Conservation (phyloP, 2,329 filamentous ascomycete species). For the Venturia oleaginea region DNA sequence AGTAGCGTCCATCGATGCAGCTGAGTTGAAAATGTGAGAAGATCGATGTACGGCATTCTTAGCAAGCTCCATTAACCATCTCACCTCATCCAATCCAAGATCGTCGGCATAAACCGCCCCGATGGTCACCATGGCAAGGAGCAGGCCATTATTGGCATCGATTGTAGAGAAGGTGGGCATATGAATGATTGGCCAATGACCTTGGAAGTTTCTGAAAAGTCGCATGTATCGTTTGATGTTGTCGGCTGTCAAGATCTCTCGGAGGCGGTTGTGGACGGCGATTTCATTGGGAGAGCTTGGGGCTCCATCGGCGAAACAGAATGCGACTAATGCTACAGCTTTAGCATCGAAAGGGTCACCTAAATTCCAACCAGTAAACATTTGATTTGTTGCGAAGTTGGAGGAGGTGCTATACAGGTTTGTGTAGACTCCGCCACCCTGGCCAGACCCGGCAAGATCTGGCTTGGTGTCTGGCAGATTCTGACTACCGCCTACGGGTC, state of each 20-base stretch:
- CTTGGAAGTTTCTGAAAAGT: conserved; percentile 63
- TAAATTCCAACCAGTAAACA: conserved; percentile 32
- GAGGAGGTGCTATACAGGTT: conserved; percentile 11
- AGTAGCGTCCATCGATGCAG: conserved; percentile 13
- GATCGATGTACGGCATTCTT: conserved; percentile 51
- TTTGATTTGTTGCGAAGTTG: conserved; percentile 10
- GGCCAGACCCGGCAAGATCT: conserved; percentile 4
- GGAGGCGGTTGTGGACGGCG: conserved; percentile 46
- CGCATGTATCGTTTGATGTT: conserved; percentile 64
- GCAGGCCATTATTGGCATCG: conserved; percentile 56
- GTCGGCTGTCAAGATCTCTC: conserved; percentile 52
- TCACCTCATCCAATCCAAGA: conserved; percentile 50
- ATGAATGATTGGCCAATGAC: conserved; percentile 65
- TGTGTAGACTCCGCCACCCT: neutral
- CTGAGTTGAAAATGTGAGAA: conserved; percentile 40
- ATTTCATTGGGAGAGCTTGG: conserved; percentile 23
- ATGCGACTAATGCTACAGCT: conserved; percentile 36
- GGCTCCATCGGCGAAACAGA: conserved; percentile 41
- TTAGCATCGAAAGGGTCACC: conserved; percentile 38
- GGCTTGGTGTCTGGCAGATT: conserved; percentile 1
- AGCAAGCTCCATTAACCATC: conserved; percentile 58
- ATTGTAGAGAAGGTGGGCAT: conserved; percentile 61
- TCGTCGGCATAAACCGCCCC: conserved; percentile 66
- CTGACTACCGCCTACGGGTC: neutral
- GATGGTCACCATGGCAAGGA: conserved; percentile 62